A percentile compares a stretch with the other conserved stretches of the same genome.
Conservation (phyloP, 2,329 filamentous ascomycete genomes). For the Penicillium fuscoglaucum region DNA sequence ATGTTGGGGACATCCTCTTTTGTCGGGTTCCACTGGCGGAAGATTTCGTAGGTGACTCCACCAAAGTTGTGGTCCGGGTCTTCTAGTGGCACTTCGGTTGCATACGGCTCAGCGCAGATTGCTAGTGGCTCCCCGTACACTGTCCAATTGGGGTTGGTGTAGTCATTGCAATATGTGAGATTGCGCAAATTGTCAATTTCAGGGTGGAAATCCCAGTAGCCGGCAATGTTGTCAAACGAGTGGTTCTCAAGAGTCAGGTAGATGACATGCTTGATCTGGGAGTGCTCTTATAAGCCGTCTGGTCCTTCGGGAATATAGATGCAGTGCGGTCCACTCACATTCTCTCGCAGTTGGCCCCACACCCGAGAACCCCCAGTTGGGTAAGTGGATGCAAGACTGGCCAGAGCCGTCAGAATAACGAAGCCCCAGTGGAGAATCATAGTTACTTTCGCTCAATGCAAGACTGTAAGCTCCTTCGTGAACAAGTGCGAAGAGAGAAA, state of each 20-base stretch:
- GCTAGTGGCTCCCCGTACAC: slow-evolving; percentile 39
- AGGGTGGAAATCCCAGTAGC: slow-evolving; percentile 40
- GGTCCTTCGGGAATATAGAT: neutral
- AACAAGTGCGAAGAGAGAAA: neutral
- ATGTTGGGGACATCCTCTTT: slow-evolving; percentile 36
- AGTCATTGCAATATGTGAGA: slow-evolving; percentile 39
- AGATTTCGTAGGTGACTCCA: slow-evolving; percentile 39
- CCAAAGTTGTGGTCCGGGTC: slow-evolving; percentile 40
- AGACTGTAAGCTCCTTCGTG: neutral
- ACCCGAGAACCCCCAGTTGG: slow-evolving; percentile 17
- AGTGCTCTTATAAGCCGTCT: neutral
- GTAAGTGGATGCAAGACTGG: slow-evolving; percentile 16
- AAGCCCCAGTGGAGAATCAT: neutral
- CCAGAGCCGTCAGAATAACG: slow-evolving; percentile 13
- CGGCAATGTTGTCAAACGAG: slow-evolving; percentile 44
- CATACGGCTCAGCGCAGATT: slow-evolving; percentile 39
- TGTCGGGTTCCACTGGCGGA: slow-evolving; percentile 32
- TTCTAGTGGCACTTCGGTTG: slow-evolving; percentile 37
- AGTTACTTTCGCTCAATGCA: neutral
- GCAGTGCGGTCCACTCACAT: slow-evolving; percentile 18
- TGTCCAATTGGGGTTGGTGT: slow-evolving; percentile 42
- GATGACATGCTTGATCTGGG: slow-evolving; percentile 38
- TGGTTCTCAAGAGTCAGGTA: slow-evolving; percentile 44
- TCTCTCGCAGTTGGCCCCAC: slow-evolving; percentile 27
- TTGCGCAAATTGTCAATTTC: slow-evolving; percentile 41